Base-by-base conservation (phyloP, 257 asterid genomes). In the Osmanthus fragrans region DNA sequence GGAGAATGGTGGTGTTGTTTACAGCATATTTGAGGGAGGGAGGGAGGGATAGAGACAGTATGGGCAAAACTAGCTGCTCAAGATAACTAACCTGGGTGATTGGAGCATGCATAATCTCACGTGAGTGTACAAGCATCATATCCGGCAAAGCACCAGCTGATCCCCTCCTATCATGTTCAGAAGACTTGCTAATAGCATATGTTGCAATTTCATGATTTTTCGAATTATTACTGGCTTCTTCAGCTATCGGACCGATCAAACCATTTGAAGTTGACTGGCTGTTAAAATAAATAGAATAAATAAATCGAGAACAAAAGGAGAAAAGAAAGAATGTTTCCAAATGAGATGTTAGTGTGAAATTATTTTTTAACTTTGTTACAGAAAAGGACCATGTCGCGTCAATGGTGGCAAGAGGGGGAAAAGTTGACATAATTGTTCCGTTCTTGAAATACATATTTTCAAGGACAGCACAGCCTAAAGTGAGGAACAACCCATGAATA, bases 61-160 rank as follows among this genome's bases (percentile, higher is more conserved):
- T 69, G 72, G 67, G 73, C 64, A 54, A 32, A 54, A 73, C 82
- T 72, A 80, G 81, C 77, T 13, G 76, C 73, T 79, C 64, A 58
- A 76, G 73, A 63, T 74, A 75, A 83, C 75, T 77, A 79, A 94
- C 98, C 98, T 88, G 98, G 73, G 94, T 94, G 36, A 85, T 73
- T 72, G 98, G 98, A 82, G 91, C 88, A 80, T 89, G 92, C 96
- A 94, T 88, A 64, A 67, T 77, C 87, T 85, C 89, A 84, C 69
- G 32, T 63, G 94, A 84, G 76, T 87, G 89, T 86, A 94, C 78
- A 83, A 94, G 98, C 98, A 94, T 90, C 96, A 85, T 86, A 69
- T 88, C 72, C 76, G 84, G 89, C 29, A 85, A 84, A 66, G 78
- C 79, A 72, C 91, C 93, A 86, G 88, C 87, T 75, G 96, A 88